phyloP scores from a whole-genome alignment of 2,329 filamentous ascomycete genomes.

The Monosporascus sp. region DNA sequence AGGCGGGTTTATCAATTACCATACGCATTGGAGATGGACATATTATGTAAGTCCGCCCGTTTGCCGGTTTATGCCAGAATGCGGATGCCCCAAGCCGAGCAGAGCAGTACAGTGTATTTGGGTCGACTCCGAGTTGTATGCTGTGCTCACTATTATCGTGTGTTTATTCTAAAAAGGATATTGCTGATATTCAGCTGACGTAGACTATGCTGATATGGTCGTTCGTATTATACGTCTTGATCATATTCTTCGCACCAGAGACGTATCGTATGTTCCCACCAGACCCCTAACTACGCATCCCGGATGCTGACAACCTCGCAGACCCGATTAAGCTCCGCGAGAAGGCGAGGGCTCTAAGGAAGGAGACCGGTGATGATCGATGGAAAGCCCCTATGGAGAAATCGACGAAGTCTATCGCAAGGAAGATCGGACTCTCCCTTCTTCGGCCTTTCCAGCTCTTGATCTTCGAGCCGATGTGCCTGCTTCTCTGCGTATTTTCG shows the following conservation, averaged over 20 bases:
- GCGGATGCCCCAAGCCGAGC: too few species aligned
- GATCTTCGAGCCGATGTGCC: slow-evolving; percentile 76
- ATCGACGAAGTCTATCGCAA: slow-evolving; percentile 58
- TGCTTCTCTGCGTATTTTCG: slow-evolving; percentile 75
- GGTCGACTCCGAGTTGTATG: too few species aligned
- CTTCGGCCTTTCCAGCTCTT: slow-evolving; percentile 75
- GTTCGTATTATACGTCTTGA: slow-evolving; percentile 54
- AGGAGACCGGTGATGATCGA: slow-evolving; percentile 69
- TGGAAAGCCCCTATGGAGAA: slow-evolving; percentile 77
- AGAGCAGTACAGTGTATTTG: too few species aligned
- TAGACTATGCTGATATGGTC: slow-evolving; percentile 73
- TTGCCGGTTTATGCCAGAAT: neutral
- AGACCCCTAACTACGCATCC: slow-evolving; percentile 13
- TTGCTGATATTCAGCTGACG: slow-evolving; percentile 5
- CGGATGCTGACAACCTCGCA: slow-evolving; percentile 15
- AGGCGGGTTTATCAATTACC: slow-evolving; percentile 79
- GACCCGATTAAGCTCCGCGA: slow-evolving; percentile 64
- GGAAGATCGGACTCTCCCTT: slow-evolving; percentile 54
- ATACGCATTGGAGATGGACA: slow-evolving; percentile 71
- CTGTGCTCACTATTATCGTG: too few species aligned
- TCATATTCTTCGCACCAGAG: slow-evolving; percentile 74
- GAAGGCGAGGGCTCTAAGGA: slow-evolving; percentile 65
- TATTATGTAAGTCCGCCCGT: slow-evolving; percentile 52
- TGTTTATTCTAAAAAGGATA: too few species aligned
- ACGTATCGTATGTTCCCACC: slow-evolving; percentile 62